Base-by-base conservation (phyloP, 2,329 filamentous ascomycete genomes). In the Beauveria sp. region DNA sequence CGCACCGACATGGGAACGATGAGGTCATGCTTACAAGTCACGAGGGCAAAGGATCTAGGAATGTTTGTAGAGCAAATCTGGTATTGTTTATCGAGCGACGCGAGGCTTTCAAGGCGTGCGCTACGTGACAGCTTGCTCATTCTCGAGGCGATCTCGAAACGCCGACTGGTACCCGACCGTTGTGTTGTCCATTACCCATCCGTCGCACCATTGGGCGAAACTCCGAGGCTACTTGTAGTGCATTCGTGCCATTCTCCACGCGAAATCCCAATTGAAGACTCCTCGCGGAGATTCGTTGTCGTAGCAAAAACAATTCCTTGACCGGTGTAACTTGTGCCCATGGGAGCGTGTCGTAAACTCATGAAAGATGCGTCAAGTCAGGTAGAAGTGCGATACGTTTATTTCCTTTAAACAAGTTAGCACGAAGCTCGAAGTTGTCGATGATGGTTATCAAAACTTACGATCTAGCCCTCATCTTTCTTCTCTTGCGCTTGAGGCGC, bases 401-500 rank as follows among this genome's bases (percentile, higher is more conserved):
- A 88, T 81, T 88, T 88, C 79, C 85, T 88, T 72, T 9, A 20
- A 43, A 8, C 14, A 18, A 63, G 69, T 80, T 72, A 78, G 77
- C 62, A 53, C 20, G 67, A 61, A 69, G 38, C 14, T 43, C 20
- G 10, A 49, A 1, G 14, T 8, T 22, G 24, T 26, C 1, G 12
- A 34, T 18, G 16, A 52, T 28, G 24, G 10, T 43, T 47, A 22
- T 20, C 18, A n/a, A 22, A 42, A 82, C 92, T 86, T 86, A 98
- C 95, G 88, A 93, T 84, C 95, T 84, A 75, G 93, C 95, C 79
- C 95, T 88, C 83, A 95, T 96, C 93, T 99, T 99, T 92, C 95
- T 96, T 85, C 95, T 92, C 93, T 99, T 99, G 79, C 93, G 89
- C 90, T 98, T 98, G 81, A 99, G 91, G 81, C 95, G 89, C 76